Evolutionary conservation across 768 basidiomycete genomes (phyloP).

Genomic region (Sarcomyxa edulis): DNA sequence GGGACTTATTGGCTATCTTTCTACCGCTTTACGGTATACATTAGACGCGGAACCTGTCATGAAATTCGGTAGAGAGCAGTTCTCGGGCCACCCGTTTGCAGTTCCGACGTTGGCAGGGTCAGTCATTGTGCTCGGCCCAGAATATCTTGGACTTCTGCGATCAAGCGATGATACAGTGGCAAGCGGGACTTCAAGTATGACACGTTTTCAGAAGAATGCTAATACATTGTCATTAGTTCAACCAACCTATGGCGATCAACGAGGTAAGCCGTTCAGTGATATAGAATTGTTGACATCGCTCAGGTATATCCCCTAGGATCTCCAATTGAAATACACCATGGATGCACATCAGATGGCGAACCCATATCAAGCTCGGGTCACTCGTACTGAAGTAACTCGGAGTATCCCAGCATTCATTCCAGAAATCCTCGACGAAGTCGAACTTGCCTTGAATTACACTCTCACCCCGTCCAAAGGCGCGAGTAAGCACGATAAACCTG

Average conservation of each 20-base stretch:
- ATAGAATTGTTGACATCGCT: neutral
- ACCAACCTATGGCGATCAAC: constrained; percentile 26
- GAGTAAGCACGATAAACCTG: constrained; percentile 6
- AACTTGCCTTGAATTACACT: constrained; percentile 22
- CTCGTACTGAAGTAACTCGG: constrained; percentile 31
- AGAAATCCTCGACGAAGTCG: constrained; percentile 29
- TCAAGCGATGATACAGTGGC: constrained; percentile 28
- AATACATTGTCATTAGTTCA: constrained; percentile 20
- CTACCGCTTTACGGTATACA: constrained; percentile 28
- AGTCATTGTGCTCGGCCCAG: constrained; percentile 26
- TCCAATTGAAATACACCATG: constrained; percentile 32
- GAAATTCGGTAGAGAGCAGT: constrained; percentile 21
- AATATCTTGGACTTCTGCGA: constrained; percentile 24
- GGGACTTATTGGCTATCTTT: constrained; percentile 28
- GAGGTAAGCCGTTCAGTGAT: constrained; percentile 10
- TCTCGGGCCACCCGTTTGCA: constrained; percentile 24
- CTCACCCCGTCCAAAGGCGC: constrained; percentile 13
- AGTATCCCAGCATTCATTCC: constrained; percentile 30
- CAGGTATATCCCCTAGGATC: constrained; percentile 11
- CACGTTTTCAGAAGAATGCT: neutral
- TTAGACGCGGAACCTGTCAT: constrained; percentile 24
- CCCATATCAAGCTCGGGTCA: constrained; percentile 28
- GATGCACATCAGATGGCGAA: constrained; percentile 26
- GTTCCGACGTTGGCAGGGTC: constrained; percentile 32
- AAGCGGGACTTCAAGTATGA: constrained; percentile 6